A percentile compares a stretch with the other conserved stretches of the same genome.
Conservation (phyloP, 495 filamentous ascomycete genomes). For the Aspergillus indologenus region DNA sequence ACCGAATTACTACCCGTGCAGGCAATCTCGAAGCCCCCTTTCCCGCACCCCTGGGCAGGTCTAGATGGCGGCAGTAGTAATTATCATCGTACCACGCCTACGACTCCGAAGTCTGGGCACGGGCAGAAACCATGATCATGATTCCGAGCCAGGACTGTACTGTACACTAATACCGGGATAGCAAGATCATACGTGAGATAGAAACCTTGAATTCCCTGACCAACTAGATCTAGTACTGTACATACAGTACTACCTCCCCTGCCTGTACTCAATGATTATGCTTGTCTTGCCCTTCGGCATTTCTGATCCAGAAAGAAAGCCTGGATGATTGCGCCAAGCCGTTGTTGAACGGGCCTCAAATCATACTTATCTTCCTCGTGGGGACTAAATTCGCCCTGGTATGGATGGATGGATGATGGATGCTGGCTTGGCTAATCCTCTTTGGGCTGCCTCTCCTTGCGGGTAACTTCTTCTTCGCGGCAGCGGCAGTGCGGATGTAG, state of each 20-base stretch:
- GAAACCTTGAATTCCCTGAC: not conserved
- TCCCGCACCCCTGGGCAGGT: not conserved
- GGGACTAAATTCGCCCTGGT: conserved; percentile 11
- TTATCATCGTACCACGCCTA: not conserved
- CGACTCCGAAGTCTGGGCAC: not conserved
- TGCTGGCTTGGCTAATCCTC: conserved; percentile 1
- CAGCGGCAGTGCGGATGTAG: too few species aligned
- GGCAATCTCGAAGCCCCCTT: not conserved
- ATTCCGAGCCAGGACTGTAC: not conserved
- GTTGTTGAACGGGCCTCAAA: not conserved
- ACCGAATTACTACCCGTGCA: not conserved
- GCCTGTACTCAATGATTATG: not conserved
- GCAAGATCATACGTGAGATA: not conserved
- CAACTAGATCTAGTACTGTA: not conserved
- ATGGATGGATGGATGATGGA: not conserved
- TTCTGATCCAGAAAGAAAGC: not conserved
- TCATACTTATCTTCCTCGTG: conserved; percentile 8
- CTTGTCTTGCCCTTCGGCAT: too few species aligned
- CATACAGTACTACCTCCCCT: not conserved
- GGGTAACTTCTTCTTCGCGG: not conserved
- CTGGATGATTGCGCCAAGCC: not conserved
- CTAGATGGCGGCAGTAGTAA: not conserved
- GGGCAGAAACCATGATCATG: not conserved
- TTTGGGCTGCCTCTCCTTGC: conserved; percentile 5
- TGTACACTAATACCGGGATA: too few species aligned